Base-by-base conservation (phyloP, 169 alveolate species). In the Cryptosporidium andersoni region DNA sequence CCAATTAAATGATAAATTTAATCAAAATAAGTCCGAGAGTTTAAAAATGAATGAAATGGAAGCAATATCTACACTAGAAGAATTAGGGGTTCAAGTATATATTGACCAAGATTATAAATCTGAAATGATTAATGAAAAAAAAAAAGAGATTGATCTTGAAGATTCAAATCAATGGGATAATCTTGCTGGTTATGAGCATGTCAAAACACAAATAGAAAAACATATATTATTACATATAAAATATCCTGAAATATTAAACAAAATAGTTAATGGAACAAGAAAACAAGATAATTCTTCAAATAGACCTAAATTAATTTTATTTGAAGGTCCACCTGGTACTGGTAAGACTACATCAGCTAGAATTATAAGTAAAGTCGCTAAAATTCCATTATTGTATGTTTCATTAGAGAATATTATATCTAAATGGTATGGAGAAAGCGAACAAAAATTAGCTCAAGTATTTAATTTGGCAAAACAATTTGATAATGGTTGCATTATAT, bases 281-380 rank as follows among this genome's bases (percentile, higher is more conserved):
- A 89, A 90, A 53, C 67, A 82, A 82, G 90, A 91, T 63, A 65
- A 92, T 81, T 94, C 93, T 47, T 89, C 90, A 4, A 94, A 94
- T 67, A 88, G 95, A 64, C 96, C 97, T 16, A 92, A 91, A 64
- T 93, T 95, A 34, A 93, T 94, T 3, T 81, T 94, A 25, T 94
- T 94, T 81, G 97, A 94, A 88, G 97, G 97, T 0, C 97, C 97
- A 37, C 97, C 97, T 47, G 97, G 97, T 12, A 93, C 96, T 60
- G 97, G 97, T 1, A 94, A 94, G 68, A 94, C 97, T 14, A 92
- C 97, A n/a, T 90, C 94, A n/a, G 97, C 97, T 5, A 93, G 93
- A 68, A 93, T 94, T 53, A 94, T 94, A 4, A 90, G 96, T 39
- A 63, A 90, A 34, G 80, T 92, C 64, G 94, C 93, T 36, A 81